Base-by-base conservation (phyloP, 2,329 filamentous ascomycete species). In the Clonostachys byssicola region DNA sequence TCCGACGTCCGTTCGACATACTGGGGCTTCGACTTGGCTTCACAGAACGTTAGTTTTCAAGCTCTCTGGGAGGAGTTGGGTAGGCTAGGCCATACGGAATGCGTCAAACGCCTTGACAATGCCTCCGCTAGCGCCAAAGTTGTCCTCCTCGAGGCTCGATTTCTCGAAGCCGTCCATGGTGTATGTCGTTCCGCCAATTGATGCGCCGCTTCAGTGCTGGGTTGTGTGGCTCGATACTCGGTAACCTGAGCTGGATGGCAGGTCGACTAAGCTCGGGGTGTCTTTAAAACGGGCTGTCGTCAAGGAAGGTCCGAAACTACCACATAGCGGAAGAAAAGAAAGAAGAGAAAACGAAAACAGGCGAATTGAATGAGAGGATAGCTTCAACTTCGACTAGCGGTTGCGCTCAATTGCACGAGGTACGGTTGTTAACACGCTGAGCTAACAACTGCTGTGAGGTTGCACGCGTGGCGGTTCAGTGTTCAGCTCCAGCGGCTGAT, bases 11-110 rank as follows among this genome's bases (percentile, higher is more conserved):
- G 82, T 42, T 88, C 86, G 47, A 94, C 85, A 70, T 96, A 99
- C 61, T 92, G 90, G 14, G 92, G 83, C 73, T 97, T 97, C 46
- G 92, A 89, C 77, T 99, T 97, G 55, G 94, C 92, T 96, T n/a
- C 14, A 39, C 36, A 18, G 36, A 61, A 16, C 14, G 42, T 9
- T 23, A 17, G 35, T 43, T 35, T 46, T 47, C 20, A 14, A 41
- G 52, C 58, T 45, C 34, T 44, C 45, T 17, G 40, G 13, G 40
- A 20, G 35, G 9, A 14, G 40, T 23, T 44, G 44, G 41, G 3
- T 34, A 36, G 17, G 23, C 8, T 40, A 30, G 41, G 38, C 57
- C 88, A 63, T 81, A 96, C 91, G 92, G 67, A 99, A 99, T 55
- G 92, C 92, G 74, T 99, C 94, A 69, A 99, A 99, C 50, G 92